phyloP scores from a whole-genome alignment of 306 rosid genomes.

The Carpinus fangiana region DNA sequence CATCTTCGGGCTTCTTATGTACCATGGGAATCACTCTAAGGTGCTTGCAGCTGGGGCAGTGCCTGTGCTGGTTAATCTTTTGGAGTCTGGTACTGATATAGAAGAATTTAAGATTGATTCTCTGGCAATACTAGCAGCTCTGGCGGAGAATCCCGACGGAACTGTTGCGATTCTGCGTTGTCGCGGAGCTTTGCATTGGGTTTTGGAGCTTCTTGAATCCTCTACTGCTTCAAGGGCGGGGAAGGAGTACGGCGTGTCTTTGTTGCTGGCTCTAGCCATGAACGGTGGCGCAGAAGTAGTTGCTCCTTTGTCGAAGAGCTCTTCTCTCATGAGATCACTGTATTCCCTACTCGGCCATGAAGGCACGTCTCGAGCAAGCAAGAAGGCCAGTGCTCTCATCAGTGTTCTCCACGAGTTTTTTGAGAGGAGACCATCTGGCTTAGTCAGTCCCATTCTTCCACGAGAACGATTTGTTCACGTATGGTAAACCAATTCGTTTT shows the following conservation, averaged over 20 bases:
- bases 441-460: constrained; percentile 39
- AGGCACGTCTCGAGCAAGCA: constrained; percentile 66
- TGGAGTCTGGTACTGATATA: constrained; percentile 32
- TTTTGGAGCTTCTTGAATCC: constrained; percentile 45
- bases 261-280: constrained; percentile 61
- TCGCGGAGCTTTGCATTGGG: constrained; percentile 41
- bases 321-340: constrained; percentile 63
- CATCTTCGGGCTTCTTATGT: constrained; percentile 53
- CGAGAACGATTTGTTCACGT: constrained; percentile 58
- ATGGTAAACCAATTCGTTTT: constrained; percentile 47
- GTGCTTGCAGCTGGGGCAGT: constrained; percentile 51
- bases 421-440: constrained; percentile 59
- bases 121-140: constrained; percentile 58
- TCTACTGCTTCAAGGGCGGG: constrained; percentile 54
- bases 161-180: constrained; percentile 29
- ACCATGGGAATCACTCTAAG: constrained; percentile 51
- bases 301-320: constrained; percentile 50
- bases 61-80: constrained; percentile 46
- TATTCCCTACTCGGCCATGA: constrained; percentile 53
- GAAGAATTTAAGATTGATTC: constrained; percentile 61
- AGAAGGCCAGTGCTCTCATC: constrained; percentile 68
- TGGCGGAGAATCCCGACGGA: constrained; percentile 70
- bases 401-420: constrained; percentile 61
- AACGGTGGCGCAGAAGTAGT: constrained; percentile 63
- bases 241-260: constrained; percentile 66